Evolutionary conservation across 805 yeast species (phyloP), one percentile per base, ranked within the genome.

Genomic region (Candida sonorensis): DNA sequence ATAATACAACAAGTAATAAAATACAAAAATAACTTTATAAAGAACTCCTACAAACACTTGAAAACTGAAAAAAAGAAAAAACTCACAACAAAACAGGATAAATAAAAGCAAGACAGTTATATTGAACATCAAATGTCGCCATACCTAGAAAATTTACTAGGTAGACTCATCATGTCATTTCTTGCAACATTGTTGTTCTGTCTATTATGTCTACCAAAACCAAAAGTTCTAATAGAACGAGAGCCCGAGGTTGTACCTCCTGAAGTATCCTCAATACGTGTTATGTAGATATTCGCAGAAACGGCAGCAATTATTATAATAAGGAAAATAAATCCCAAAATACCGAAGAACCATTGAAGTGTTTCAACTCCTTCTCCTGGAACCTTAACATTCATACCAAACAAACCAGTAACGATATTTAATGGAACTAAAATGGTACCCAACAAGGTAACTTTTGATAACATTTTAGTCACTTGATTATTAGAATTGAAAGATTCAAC

Each of bases 341-440:
- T 58, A 20, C 61, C 58, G 17, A 59, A 53, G 38, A 54, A 85
- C 85, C 92, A 81, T 3, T 64, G 72, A 24, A 68, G 56, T 27
- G 31, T 25, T 2, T 40, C 46, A 2, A 43, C 66, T 10, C 45
- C 62, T 38, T 70, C 59, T 18, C 96, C 96, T 0, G 97, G 97
- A 18, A 90, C 82, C 10, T 47, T 58, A 13, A 90, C 97, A 57
- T 90, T 90, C 98, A 90, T 90, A 50, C 97, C 97, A 59, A 90
- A 90, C 41, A 88, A 52, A 55, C 97, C 95, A 2, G 97, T 86
- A 27, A 90, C 70, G 36, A 90, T 64, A 55, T 90, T 90, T 67
- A 90, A 69, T 11, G 97, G 97, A 41, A 90, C 81, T 19, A 90
- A 64, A 48, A 90, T 67, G 0, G 97, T 87, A 69, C 97, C 97